phyloP scores from a whole-genome alignment of 768 basidiomycete genomes.

The Trametes elegans region DNA sequence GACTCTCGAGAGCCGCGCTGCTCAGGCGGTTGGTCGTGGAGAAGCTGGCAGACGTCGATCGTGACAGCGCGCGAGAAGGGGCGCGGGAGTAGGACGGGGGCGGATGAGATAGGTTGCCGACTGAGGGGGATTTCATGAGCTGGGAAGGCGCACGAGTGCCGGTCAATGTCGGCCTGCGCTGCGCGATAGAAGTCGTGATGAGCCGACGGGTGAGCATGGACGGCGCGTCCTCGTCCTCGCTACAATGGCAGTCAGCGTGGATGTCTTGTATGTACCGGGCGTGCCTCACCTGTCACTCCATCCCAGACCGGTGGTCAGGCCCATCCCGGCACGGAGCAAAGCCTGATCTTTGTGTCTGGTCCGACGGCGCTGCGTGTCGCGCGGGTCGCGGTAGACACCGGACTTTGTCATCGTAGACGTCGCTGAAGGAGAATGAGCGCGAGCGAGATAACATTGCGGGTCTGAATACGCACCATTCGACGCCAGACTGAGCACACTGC shows the following conservation, averaged over 20 bases:
- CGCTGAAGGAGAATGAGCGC: not conserved
- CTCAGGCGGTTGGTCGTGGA: slow-evolving; percentile 13
- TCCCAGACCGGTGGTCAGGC: slow-evolving; percentile 40
- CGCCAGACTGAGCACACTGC: slow-evolving; percentile 28
- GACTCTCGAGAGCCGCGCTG: slow-evolving; percentile 4
- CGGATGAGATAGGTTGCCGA: slow-evolving; percentile 8
- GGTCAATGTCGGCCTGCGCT: slow-evolving; percentile 19
- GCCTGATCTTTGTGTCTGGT: slow-evolving; percentile 37
- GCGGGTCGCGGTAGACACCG: slow-evolving; percentile 34
- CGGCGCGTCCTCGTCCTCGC: slow-evolving; percentile 43
- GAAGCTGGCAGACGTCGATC: slow-evolving; percentile 14
- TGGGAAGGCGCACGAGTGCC: slow-evolving; percentile 12
- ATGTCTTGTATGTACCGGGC: not conserved
- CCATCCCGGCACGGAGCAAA: slow-evolving; percentile 37
- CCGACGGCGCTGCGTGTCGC: slow-evolving; percentile 35
- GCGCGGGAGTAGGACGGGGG: slow-evolving; percentile 12
- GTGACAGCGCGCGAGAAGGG: slow-evolving; percentile 2
- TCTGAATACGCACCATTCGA: slow-evolving; percentile 27
- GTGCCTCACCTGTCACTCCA: slow-evolving; percentile 39
- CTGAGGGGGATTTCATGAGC: slow-evolving; percentile 6
- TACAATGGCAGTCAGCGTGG: slow-evolving; percentile 9
- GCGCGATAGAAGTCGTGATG: slow-evolving; percentile 30
- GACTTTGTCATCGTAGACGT: slow-evolving; percentile 31
- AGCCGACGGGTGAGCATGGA: slow-evolving; percentile 38
- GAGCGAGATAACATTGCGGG: not conserved